A percentile compares a stretch with the other conserved stretches of the same genome.
phyloP scores from a whole-genome alignment of 441 rosid genomes.

The Arabidopsis hybrid region DNA sequence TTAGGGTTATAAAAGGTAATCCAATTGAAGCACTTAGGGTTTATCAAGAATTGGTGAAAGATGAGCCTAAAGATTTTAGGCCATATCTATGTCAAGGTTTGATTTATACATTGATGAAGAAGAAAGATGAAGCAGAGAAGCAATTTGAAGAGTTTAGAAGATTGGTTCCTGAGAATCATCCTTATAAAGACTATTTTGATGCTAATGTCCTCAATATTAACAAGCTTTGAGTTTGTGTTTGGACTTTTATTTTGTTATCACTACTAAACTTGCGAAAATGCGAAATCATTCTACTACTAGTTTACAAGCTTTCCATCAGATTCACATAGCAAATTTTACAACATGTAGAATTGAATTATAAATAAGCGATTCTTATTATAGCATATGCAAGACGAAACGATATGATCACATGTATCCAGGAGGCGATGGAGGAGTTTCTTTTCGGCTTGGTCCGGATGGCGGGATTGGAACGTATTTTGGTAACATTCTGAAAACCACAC shows the following conservation, averaged over 20 bases:
- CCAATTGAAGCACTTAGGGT: conserved; percentile 74
- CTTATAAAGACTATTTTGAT: conserved; percentile 72
- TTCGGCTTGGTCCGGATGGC: conserved; percentile 26
- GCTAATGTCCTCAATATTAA: conserved; percentile 64
- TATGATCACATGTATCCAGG: neutral
- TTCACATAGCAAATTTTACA: no score
- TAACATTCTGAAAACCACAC: conserved; percentile 21
- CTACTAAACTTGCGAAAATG: no score
- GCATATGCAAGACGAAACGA: neutral
- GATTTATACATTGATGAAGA: conserved; percentile 73
- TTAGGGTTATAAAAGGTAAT: conserved; percentile 72
- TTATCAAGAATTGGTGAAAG: conserved; percentile 76
- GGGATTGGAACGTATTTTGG: conserved; percentile 25
- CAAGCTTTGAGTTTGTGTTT: conserved; percentile 49
- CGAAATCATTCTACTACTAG: no score
- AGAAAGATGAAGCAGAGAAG: conserved; percentile 80
- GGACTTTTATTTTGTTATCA: neutral
- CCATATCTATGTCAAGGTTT: conserved; percentile 90
- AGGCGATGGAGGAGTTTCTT: conserved; percentile 4
- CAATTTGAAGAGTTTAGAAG: conserved; percentile 72
- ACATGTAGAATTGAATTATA: no score
- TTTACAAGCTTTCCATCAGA: no score
- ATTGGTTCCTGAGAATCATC: conserved; percentile 86
- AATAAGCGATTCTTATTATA: no score
- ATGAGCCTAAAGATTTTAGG: conserved; percentile 89